Percentiles rank a stretch among this genome's conserved stretches.
phyloP scores from a whole-genome alignment of 2,329 filamentous ascomycete species.

The Blastomyces percursus region DNA sequence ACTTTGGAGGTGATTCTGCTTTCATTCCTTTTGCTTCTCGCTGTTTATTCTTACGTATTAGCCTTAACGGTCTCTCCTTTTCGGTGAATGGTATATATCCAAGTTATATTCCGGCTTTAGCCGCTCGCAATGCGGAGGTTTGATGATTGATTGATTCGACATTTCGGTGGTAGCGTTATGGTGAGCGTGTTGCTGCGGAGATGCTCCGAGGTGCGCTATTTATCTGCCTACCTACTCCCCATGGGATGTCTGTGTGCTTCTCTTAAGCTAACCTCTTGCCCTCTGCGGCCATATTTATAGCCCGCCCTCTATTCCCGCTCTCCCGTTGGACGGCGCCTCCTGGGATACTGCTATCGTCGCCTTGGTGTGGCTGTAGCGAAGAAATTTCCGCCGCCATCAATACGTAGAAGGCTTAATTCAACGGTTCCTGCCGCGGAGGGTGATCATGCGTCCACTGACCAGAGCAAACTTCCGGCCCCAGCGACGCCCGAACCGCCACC shows the following conservation, averaged over 20 bases:
- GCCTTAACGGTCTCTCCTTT: not conserved
- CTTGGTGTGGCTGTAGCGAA: not conserved
- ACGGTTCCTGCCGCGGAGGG: no score
- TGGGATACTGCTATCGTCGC: not conserved
- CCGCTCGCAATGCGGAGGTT: not conserved
- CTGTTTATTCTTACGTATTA: not conserved
- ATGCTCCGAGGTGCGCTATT: not conserved
- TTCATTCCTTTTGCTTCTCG: not conserved
- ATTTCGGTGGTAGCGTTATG: not conserved
- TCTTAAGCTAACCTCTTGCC: not conserved
- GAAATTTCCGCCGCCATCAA: no score
- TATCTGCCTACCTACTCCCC: not conserved
- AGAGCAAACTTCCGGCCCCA: no score
- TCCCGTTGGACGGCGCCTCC: not conserved
- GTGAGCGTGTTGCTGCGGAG: not conserved
- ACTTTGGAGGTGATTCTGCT: not conserved
- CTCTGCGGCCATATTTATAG: not conserved
- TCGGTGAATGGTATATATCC: not conserved
- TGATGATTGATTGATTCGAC: not conserved
- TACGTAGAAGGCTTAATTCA: no score
- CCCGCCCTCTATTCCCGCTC: not conserved
- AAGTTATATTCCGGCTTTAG: not conserved
- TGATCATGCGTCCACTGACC: no score
- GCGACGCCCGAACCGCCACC: no score
- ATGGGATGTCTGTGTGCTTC: not conserved